phyloP scores from a whole-genome alignment of 768 basidiomycete genomes.

The Nidularia sp. region DNA sequence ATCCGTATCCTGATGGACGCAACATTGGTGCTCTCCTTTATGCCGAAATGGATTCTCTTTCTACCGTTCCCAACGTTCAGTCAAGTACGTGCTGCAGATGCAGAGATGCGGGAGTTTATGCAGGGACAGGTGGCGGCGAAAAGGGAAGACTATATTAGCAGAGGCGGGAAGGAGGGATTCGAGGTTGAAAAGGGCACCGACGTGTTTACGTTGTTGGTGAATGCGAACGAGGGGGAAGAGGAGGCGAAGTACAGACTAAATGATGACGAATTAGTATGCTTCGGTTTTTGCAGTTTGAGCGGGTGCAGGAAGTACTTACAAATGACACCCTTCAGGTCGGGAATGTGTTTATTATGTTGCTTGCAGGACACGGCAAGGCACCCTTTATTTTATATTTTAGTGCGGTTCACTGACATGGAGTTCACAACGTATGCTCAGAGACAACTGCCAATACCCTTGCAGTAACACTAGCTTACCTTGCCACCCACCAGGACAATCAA shows the following conservation, averaged over 20 bases:
- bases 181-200: background rate
- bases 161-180: background rate
- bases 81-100: background rate
- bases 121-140: background rate
- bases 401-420: background rate
- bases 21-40: background rate
- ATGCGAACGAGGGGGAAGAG: background rate
- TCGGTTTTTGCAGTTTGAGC: background rate
- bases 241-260: background rate
- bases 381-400: background rate
- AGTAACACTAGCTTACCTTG: background rate
- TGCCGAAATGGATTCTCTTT: background rate
- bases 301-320: background rate
- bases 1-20: conserved; percentile 1
- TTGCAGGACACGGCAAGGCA: background rate
- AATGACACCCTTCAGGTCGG: background rate
- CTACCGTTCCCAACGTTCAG: background rate
- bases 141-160: background rate
- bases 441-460: background rate
- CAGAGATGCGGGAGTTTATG: background rate
- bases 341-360: background rate
- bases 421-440: background rate
- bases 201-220: background rate
- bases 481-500: background rate
- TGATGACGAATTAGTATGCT: background rate